Evolutionary conservation across 805 yeast genomes (phyloP).

Genomic region (Candida boidinii): DNA sequence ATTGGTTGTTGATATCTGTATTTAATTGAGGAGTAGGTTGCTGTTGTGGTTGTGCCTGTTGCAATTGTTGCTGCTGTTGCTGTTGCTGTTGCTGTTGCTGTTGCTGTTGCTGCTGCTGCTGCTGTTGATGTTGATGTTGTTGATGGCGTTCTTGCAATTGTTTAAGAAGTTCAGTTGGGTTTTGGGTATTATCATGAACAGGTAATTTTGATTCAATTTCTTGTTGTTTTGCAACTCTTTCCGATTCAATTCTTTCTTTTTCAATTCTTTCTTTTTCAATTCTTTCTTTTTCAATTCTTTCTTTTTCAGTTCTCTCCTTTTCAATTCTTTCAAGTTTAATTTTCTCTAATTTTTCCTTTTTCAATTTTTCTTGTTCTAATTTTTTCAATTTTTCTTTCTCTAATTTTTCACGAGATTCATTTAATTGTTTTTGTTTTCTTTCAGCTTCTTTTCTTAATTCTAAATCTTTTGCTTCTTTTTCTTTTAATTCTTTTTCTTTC

Average conservation of each 20-base stretch:
- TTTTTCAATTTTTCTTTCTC: constrained; percentile 23
- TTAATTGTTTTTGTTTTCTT: constrained; percentile 26
- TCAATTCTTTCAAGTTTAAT: constrained; percentile 21
- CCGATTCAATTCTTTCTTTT: constrained; percentile 22
- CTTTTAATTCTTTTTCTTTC: constrained; percentile 29
- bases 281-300: constrained; percentile 24
- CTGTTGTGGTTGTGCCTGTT: neutral
- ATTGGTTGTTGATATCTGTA: too few species aligned
- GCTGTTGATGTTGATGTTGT: too few species aligned
- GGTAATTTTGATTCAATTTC: too few species aligned
- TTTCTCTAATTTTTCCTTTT: constrained; percentile 25
- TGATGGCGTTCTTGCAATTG: too few species aligned
- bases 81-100: constrained; percentile 1
- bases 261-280: constrained; percentile 9
- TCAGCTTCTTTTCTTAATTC: constrained; percentile 24
- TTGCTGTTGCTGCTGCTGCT: constrained; percentile 5
- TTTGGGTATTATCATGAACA: too few species aligned
- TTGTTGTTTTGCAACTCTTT: constrained; percentile 16
- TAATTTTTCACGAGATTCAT: constrained; percentile 19
- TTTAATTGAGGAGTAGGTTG: too few species aligned
- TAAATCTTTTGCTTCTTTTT: constrained; percentile 30
- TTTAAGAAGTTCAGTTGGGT: too few species aligned
- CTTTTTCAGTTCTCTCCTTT: constrained; percentile 27
- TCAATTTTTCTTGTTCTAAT: constrained; percentile 28
- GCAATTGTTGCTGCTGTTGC: constrained; percentile 3